Evolutionary conservation across 2,329 filamentous ascomycete species (phyloP).

Genomic region (Phyllosticta capitalensis): DNA sequence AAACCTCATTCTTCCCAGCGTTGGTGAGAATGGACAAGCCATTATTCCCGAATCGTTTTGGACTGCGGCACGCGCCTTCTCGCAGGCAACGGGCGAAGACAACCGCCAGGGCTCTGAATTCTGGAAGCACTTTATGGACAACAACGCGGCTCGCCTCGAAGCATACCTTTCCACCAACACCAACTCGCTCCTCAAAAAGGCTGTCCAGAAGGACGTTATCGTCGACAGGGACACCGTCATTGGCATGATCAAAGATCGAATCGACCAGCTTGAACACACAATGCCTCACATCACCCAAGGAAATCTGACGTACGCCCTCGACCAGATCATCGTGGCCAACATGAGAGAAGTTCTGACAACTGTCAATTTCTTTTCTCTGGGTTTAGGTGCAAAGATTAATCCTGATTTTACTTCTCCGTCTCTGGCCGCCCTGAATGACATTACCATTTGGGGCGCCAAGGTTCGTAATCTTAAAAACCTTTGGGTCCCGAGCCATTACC

Average conservation of each 20-base stretch:
- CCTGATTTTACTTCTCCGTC: constrained; percentile 50
- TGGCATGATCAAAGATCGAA: not conserved
- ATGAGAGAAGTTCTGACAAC: constrained; percentile 23
- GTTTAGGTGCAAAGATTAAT: constrained; percentile 58
- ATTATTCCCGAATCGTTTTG: constrained; percentile 55
- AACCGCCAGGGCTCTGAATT: constrained; percentile 25
- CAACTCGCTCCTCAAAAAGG: constrained; percentile 20
- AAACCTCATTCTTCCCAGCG: not conserved
- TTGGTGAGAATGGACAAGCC: constrained; percentile 37
- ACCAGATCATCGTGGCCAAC: constrained; percentile 2
- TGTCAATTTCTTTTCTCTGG: constrained; percentile 64
- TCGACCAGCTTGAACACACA: not conserved
- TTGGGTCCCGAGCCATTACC: not conserved
- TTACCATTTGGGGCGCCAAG: constrained; percentile 3
- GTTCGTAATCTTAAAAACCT: not conserved
- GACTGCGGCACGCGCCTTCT: constrained; percentile 44
- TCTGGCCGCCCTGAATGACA: constrained; percentile 24
- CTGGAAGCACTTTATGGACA: constrained; percentile 46
- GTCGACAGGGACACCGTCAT: constrained; percentile 17
- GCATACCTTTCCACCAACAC: constrained; percentile 12
- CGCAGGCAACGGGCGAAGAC: not conserved
- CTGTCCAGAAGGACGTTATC: constrained; percentile 18
- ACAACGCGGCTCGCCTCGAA: constrained; percentile 39
- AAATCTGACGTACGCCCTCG: not conserved
- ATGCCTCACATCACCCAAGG: not conserved